Conservation (phyloP, 2,329 filamentous ascomycete species). For the Neophaeococcomyces aloes region DNA sequence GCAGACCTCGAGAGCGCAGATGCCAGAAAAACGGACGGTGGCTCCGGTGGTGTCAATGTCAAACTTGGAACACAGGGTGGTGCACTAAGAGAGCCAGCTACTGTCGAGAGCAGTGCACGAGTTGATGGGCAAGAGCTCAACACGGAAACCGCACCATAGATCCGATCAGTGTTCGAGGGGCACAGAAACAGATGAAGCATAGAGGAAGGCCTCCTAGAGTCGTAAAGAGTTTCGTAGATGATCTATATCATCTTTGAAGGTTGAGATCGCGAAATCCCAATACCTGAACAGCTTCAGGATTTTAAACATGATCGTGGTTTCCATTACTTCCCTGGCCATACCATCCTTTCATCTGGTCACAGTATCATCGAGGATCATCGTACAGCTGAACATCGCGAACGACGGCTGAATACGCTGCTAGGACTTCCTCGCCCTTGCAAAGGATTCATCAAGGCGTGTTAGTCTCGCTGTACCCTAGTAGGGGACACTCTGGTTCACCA, state of each 20-base stretch:
- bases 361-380: too few relatives aligned
- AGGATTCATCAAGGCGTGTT: too few relatives aligned
- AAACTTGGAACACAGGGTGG: slow-evolving; percentile 37
- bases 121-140: slow-evolving; percentile 42
- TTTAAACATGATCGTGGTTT: not conserved
- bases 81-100: slow-evolving; percentile 50
- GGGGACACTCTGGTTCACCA: too few relatives aligned
- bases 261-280: not conserved
- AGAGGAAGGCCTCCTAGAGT: not conserved
- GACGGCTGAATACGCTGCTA: too few relatives aligned
- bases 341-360: too few relatives aligned
- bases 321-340: too few relatives aligned
- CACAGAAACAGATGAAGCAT: too few relatives aligned
- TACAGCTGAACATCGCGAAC: too few relatives aligned
- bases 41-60: slow-evolving; percentile 48
- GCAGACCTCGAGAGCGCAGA: slow-evolving; percentile 71
- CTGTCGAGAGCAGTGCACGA: slow-evolving; percentile 44
- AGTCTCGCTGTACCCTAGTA: too few relatives aligned
- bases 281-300: slow-evolving; percentile 2
- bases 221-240: not conserved
- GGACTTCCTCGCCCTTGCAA: too few relatives aligned
- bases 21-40: slow-evolving; percentile 57
- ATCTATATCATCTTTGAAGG: not conserved
- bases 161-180: too few relatives aligned
- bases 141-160: slow-evolving; percentile 38